Percentiles rank a stretch among this genome's conserved stretches.
Conservation (phyloP, 257 asterid species). For the Cruciata laevipes region DNA sequence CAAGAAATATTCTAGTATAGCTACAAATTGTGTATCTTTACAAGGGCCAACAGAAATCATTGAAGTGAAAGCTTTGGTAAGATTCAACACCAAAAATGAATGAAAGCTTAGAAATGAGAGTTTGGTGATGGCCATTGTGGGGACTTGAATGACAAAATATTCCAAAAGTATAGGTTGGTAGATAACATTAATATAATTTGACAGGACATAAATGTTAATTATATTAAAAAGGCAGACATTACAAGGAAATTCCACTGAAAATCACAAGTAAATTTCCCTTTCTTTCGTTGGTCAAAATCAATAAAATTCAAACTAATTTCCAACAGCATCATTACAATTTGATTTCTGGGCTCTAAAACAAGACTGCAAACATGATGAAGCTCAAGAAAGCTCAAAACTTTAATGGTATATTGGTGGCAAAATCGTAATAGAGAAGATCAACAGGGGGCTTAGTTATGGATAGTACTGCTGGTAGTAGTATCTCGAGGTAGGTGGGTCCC, state of each 20-base stretch:
- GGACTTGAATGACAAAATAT: neutral
- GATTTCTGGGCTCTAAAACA: neutral
- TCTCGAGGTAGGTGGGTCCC: conserved; percentile 33
- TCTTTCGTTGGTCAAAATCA: neutral
- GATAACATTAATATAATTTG: conserved; percentile 18
- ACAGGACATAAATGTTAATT: conserved; percentile 1
- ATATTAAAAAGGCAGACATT: conserved; percentile 23
- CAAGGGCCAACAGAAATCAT: too few species aligned
- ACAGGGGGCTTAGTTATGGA: neutral
- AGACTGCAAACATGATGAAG: neutral
- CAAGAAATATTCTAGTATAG: neutral
- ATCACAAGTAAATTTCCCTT: neutral
- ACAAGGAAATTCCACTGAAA: neutral
- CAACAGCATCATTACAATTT: neutral
- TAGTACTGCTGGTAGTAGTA: neutral
- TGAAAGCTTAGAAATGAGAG: neutral
- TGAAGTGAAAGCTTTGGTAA: neutral
- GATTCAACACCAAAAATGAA: neutral
- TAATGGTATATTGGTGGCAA: conserved; percentile 5
- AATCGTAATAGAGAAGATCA: conserved; percentile 12
- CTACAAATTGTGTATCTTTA: neutral
- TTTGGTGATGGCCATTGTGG: neutral
- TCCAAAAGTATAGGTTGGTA: neutral
- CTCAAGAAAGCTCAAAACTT: neutral
- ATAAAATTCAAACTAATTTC: neutral